These are phyloP conservation scores for Forsythia viridissima DNA, from an alignment of 257 asterid genomes.

Conservation along the genomic window DNA sequence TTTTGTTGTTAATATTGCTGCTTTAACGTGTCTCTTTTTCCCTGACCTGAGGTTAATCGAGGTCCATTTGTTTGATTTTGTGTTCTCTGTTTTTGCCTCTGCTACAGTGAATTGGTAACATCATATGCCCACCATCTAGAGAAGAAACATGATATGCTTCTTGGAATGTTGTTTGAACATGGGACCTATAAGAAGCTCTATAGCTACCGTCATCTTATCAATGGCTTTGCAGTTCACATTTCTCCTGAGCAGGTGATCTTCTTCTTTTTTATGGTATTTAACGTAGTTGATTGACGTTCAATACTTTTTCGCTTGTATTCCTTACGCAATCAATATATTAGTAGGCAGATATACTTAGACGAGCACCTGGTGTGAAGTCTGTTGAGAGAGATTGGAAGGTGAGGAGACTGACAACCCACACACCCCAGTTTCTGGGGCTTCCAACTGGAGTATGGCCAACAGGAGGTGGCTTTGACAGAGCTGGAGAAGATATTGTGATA, in stretches of 20 bases:
- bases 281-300: conserved; percentile 13
- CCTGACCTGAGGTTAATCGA: neutral
- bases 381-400: conserved; percentile 98
- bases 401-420: conserved; percentile 90
- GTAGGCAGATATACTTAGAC: conserved; percentile 89
- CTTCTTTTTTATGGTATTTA: conserved; percentile 6
- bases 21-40: conserved; percentile 4
- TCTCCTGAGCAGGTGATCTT: conserved; percentile 87
- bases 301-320: conserved; percentile 21
- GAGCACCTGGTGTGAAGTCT: conserved; percentile 83
- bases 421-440: conserved; percentile 96
- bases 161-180: conserved; percentile 74
- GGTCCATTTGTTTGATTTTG: conserved; percentile 8
- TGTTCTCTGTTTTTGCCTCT: conserved; percentile 21
- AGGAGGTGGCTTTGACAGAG: conserved; percentile 92
- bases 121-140: conserved; percentile 78
- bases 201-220: conserved; percentile 90
- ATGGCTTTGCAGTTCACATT: conserved; percentile 89
- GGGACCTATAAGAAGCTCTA: conserved; percentile 87
- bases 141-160: conserved; percentile 94
- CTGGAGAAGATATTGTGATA: conserved; percentile 92
- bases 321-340: conserved; percentile 49
- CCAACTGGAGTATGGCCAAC: conserved; percentile 99
- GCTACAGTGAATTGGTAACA: conserved; percentile 67
- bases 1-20: neutral